A percentile compares a stretch with the other conserved stretches of the same genome.
Conservation (phyloP, 371 early-diverging fungal species). For the Actinomortierella ambigua region DNA sequence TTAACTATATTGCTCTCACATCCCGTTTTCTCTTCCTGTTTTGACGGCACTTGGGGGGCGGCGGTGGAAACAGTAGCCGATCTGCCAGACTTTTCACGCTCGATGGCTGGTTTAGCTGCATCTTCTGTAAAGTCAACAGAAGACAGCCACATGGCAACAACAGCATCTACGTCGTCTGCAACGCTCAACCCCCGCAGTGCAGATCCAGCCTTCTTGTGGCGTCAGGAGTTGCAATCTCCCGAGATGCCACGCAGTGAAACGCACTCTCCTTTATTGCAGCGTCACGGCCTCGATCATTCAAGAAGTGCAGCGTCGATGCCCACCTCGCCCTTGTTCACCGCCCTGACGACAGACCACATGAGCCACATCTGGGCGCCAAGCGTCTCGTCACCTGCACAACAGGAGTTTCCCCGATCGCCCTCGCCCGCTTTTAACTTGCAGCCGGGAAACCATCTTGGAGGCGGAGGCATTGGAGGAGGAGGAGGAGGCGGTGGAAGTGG, state of each 20-base stretch:
- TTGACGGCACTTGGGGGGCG: too few relatives aligned
- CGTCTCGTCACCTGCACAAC: constrained; percentile 16
- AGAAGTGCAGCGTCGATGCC: constrained; percentile 46
- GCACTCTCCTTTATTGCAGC: constrained; percentile 35
- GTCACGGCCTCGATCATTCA: constrained; percentile 28
- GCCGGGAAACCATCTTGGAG: constrained; percentile 44
- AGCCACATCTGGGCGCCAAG: constrained; percentile 47
- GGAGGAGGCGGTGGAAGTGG: constrained; percentile 52
- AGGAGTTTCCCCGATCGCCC: constrained; percentile 87
- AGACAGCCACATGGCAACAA: too few relatives aligned
- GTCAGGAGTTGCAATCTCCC: constrained; percentile 32
- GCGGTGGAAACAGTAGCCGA: too few relatives aligned
- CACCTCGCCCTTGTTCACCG: constrained; percentile 36
- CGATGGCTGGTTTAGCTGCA: too few relatives aligned
- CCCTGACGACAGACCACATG: constrained; percentile 41
- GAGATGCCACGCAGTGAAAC: constrained; percentile 37
- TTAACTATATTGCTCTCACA: too few relatives aligned
- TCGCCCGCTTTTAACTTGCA: constrained; percentile 78
- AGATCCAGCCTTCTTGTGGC: constrained; percentile 35
- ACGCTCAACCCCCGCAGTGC: constrained; percentile 23
- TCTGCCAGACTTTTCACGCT: too few relatives aligned
- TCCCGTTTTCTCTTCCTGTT: background rate
- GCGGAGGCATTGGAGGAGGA: too few relatives aligned
- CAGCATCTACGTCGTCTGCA: constrained; percentile 15
- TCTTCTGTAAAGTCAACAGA: too few relatives aligned